Evolutionary conservation across 139 green algal species (phyloP).

Genomic region (Picochlorum sp.): DNA sequence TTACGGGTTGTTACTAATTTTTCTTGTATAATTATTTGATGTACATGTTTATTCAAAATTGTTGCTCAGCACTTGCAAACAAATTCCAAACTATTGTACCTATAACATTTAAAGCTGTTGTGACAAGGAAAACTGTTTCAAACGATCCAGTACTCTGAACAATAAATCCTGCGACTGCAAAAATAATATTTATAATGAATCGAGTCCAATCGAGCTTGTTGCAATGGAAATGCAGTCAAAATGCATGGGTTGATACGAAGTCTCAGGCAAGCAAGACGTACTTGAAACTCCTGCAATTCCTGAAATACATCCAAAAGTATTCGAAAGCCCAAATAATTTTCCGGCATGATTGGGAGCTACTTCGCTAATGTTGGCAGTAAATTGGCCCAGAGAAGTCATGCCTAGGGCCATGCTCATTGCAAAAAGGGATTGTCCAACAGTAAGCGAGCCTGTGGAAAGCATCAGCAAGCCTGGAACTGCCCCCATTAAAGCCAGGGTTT

Average conservation of each 20-base stretch:
- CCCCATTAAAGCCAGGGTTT: slow-evolving; percentile 65
- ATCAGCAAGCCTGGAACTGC: slow-evolving; percentile 59
- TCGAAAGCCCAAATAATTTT: slow-evolving; percentile 78
- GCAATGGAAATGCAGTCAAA: not conserved
- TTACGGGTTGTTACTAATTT: not conserved
- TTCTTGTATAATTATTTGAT: slow-evolving; percentile 3
- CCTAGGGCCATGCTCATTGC: slow-evolving; percentile 65
- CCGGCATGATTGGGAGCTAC: slow-evolving; percentile 66
- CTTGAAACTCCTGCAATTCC: slow-evolving; percentile 59
- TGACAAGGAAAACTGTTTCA: slow-evolving; percentile 61
- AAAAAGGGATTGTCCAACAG: slow-evolving; percentile 29
- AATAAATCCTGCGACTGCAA: slow-evolving; percentile 61
- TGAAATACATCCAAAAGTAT: slow-evolving; percentile 73
- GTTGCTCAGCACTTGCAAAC: slow-evolving; percentile 33
- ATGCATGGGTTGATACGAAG: not conserved
- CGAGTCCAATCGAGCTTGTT: not conserved
- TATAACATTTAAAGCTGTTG: slow-evolving; percentile 60
- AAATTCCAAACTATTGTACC: slow-evolving; percentile 55
- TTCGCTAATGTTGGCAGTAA: slow-evolving; percentile 82
- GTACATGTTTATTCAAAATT: slow-evolving; percentile 30
- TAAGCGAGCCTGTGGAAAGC: slow-evolving; percentile 9
- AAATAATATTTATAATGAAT: no score
- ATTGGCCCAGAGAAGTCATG: slow-evolving; percentile 67
- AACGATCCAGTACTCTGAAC: slow-evolving; percentile 65
- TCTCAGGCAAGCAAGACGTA: not conserved